Base-by-base conservation (phyloP, 106 monocot species). In the Alisma plantagoaquatica region DNA sequence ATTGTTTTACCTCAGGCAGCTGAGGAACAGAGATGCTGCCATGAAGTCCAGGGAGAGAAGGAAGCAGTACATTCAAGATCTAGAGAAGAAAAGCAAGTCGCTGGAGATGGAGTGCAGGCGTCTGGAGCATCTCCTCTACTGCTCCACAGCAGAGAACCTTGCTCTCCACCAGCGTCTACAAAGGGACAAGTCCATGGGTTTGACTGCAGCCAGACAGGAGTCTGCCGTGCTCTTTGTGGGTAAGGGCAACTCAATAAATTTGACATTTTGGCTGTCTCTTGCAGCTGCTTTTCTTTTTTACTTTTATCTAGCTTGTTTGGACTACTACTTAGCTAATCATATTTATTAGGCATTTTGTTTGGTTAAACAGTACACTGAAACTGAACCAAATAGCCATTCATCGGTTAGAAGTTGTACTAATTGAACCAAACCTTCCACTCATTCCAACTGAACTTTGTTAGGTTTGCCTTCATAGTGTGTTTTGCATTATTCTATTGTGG, bases 1-100 rank as follows among this genome's bases (percentile, higher is more conserved):
- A n/a, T n/a, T n/a, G n/a, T n/a, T n/a, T n/a, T n/a, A n/a, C n/a
- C n/a, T n/a, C n/a, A 86, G 86, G 70, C 77, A 81, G 58, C 59
- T 81, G 70, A 77, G 81, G 47, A 86, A 81, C 58, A 81, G 81
- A 51, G 86, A 81, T 46, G 81, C 86, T 61, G 86, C 86, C 53
- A 75, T 75, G 74, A 74, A 67, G 50, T 87, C 86, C 4, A n/a
- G n/a, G n/a, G n/a, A n/a, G n/a, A n/a, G n/a, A n/a, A n/a, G n/a
- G n/a, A n/a, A n/a, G n/a, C n/a, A 87, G 86, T 87, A 87, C 49
- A 41, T 81, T 18, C 74, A 77, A 29, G 80, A 87, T 0, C 59
- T 87, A 19, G 86, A 87, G 69, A 75, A 56, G 67, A 87, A 87
- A 56, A 87, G 57, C 57, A 77, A 58, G 41, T 77, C 55, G 53